Base-by-base conservation (phyloP, 768 basidiomycete species). In the Tylopilus felleus region DNA sequence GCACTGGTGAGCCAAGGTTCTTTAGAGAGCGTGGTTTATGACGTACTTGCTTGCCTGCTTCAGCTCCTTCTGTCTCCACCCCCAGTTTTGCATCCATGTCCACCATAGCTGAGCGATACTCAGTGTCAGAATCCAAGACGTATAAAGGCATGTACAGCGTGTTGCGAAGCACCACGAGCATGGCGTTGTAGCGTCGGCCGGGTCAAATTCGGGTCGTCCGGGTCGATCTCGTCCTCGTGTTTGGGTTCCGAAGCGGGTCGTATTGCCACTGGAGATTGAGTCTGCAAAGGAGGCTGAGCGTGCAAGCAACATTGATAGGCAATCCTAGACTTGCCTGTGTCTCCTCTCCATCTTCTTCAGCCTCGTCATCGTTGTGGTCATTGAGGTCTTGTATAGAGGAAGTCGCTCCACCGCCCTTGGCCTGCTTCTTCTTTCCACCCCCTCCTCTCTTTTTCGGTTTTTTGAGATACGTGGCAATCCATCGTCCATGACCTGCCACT, bases 121-220 rank as follows among this genome's bases (percentile, higher is more conserved):
- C 7, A 19, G 38, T 38, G 33, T 54, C 8, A 52, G 45, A 0
- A 8, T 41, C 16, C 31, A 8, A 19, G 28, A 9, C 8, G 4
- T 6, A 14, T 27, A 7, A n/a, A n/a, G 33, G 42, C 9, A 95
- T 85, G 71, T 90, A 95, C 1, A 96, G 74, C 0, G 88, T 92
- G 66, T 93, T 95, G 21, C 84, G 80, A 40, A 92, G 75, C 8
- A 94, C 84, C 0, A 90, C 84, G 8, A 94, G 75, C 92, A 96
- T 94, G 5, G 90, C 80, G 61, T 95, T 96, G 69, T 94, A 95
- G 8, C 91, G 78, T 74, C 0, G 93, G 94, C 1, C 74, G 71
- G 0, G 86, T 84, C 55, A 78, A 64, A 35, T 74, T 70, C 0
- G 90, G 86, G 63, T 92, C 90, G 49, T 89, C 81, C 1, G 77